phyloP scores from a whole-genome alignment of 148 eudicot genomes.

The Euryodendron excelsum region DNA sequence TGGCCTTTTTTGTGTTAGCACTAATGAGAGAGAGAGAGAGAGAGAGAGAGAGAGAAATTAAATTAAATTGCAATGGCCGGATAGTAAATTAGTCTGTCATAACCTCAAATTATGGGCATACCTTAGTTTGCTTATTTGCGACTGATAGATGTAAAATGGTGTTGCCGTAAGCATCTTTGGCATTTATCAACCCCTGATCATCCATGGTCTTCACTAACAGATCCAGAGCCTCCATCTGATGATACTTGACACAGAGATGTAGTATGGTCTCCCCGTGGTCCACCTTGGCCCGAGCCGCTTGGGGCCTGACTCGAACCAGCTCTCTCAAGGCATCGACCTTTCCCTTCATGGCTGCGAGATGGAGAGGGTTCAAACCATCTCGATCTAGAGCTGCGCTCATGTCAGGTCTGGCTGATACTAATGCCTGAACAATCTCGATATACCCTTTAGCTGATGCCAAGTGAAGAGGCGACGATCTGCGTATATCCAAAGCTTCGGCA shows the following conservation, averaged over 20 bases:
- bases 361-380: slow-evolving; percentile 40
- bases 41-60: too few species aligned
- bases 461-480: slow-evolving; percentile 31
- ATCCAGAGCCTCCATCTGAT: slow-evolving; percentile 8
- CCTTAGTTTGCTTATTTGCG: slow-evolving; percentile 1
- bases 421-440: slow-evolving; percentile 20
- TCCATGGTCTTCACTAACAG: not conserved
- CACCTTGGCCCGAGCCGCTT: not conserved
- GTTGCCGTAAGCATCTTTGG: slow-evolving; percentile 6
- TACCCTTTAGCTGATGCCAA: slow-evolving; percentile 34
- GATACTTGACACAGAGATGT: slow-evolving; percentile 5
- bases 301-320: not conserved
- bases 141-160: slow-evolving; percentile 12
- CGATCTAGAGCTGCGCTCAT: slow-evolving; percentile 33
- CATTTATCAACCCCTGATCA: not conserved
- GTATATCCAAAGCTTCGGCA: not conserved
- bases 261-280: not conserved
- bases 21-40: too few species aligned
- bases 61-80: too few species aligned
- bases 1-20: too few species aligned
- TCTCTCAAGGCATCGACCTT: slow-evolving; percentile 16
- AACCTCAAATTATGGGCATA: too few species aligned
- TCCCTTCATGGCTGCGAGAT: slow-evolving; percentile 35
- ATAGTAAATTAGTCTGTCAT: too few species aligned
- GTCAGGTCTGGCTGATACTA: slow-evolving; percentile 14